These are phyloP conservation scores for Phycomyces nitens DNA, from an alignment of 192 early-diverging fungal genomes.

Conservation along the genomic window DNA sequence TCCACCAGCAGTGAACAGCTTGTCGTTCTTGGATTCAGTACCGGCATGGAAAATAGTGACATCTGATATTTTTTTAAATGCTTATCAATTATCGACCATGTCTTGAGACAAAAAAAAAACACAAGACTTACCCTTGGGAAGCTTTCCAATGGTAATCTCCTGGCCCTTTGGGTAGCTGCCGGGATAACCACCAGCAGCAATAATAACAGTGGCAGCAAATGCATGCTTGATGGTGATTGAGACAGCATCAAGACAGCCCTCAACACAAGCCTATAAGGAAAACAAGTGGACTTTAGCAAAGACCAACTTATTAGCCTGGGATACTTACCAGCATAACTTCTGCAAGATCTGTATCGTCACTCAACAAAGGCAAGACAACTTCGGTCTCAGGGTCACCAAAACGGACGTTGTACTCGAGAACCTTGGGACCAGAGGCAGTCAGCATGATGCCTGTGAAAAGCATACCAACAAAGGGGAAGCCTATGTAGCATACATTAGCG, in stretches of 20 bases:
- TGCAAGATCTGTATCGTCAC: conserved; percentile 78
- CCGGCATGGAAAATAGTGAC: conserved; percentile 91
- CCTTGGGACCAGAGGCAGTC: conserved; percentile 84
- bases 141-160: conserved; percentile 60
- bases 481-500: neutral
- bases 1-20: conserved; percentile 85
- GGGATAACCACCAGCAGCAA: conserved; percentile 93
- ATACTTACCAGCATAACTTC: conserved; percentile 67
- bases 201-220: conserved; percentile 87
- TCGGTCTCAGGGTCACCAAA: conserved; percentile 99
- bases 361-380: conserved; percentile 87
- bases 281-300: conserved; percentile 3
- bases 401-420: conserved; percentile 97
- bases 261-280: conserved; percentile 61
- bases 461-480: conserved; percentile 94
- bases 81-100: neutral
- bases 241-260: conserved; percentile 89
- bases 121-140: neutral
- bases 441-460: conserved; percentile 97
- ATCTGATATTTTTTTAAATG: conserved; percentile 22
- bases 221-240: conserved; percentile 65
- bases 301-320: neutral
- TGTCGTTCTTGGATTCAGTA: conserved; percentile 55
- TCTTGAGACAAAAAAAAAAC: neutral
- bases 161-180: conserved; percentile 80